Percentiles rank a stretch among this genome's conserved stretches.
These are phyloP conservation scores for Pisolithus microcarpus DNA, from an alignment of 768 basidiomycete genomes.

Conservation along the genomic window DNA sequence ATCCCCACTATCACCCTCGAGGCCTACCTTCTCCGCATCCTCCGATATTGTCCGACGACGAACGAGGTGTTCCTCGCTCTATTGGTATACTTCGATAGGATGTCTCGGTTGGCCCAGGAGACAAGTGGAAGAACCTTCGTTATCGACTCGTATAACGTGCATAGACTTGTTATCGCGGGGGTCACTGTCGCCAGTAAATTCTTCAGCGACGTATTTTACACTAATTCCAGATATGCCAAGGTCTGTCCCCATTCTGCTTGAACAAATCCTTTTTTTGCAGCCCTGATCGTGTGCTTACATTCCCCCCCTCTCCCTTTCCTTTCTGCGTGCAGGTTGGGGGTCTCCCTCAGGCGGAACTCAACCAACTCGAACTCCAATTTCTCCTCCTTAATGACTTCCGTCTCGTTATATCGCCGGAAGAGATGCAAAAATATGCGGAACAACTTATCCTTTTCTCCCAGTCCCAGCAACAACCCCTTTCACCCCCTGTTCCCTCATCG, in stretches of 20 bases:
- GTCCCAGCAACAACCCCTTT: constrained; percentile 37
- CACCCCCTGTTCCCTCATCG: constrained; percentile 16
- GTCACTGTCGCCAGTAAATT: constrained; percentile 99
- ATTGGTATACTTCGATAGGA: constrained; percentile 95
- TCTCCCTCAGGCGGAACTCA: constrained; percentile 84
- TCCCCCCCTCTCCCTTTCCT: background rate
- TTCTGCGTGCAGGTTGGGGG: constrained; percentile 71
- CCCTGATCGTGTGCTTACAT: constrained; percentile 1
- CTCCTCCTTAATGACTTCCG: constrained; percentile 93
- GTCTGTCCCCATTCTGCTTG: constrained; percentile 35
- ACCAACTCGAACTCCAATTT: constrained; percentile 96
- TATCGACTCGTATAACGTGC: constrained; percentile 96
- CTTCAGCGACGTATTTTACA: constrained; percentile 98
- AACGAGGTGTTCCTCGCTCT: constrained; percentile 95
- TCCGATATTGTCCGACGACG: constrained; percentile 97
- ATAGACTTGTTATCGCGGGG: constrained; percentile 93
- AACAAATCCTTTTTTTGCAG: background rate
- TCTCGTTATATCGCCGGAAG: constrained; percentile 77
- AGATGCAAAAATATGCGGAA: constrained; percentile 94
- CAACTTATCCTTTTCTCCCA: constrained; percentile 72
- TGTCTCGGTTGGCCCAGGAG: constrained; percentile 48
- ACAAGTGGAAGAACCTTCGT: constrained; percentile 59
- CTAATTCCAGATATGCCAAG: constrained; percentile 98
- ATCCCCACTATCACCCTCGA: constrained; percentile 93
- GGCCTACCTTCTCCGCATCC: constrained; percentile 87